Percentiles rank a stretch among this genome's conserved stretches.
Conservation (phyloP, 192 early-diverging fungal genomes). For the Coemansia sp. region DNA sequence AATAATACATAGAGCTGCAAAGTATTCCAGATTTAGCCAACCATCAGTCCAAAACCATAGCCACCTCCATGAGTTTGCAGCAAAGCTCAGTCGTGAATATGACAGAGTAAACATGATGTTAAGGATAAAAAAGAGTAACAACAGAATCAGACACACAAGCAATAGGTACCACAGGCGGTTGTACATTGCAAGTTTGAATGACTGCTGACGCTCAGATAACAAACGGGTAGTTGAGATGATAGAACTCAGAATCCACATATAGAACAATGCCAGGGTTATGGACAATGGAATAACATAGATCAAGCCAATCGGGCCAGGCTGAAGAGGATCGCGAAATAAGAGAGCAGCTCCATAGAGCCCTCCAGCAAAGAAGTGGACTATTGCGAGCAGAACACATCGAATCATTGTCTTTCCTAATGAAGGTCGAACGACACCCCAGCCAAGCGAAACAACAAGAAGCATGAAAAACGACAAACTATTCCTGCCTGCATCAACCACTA, state of each 20-base stretch:
- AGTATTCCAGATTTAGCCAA: conserved; percentile 88
- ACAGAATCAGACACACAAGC: conserved; percentile 67
- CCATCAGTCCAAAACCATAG: conserved; percentile 93
- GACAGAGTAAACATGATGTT: conserved; percentile 77
- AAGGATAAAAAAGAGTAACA: conserved; percentile 77
- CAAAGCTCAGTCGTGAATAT: conserved; percentile 63
- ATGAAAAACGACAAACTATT: conserved; percentile 96
- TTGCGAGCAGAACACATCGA: conserved; percentile 71
- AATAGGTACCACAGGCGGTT: conserved; percentile 77
- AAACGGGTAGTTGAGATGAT: conserved; percentile 74
- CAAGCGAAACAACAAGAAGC: conserved; percentile 91
- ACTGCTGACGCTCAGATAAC: conserved; percentile 77
- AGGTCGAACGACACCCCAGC: conserved; percentile 94
- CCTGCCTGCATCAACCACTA: conserved; percentile 82
- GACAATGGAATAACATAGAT: conserved; percentile 86
- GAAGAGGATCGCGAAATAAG: conserved; percentile 68
- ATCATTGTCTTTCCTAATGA: conserved; percentile 89
- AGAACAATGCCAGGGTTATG: conserved; percentile 87
- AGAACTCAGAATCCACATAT: conserved; percentile 89
- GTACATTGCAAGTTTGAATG: conserved; percentile 92
- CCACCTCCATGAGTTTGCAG: conserved; percentile 76
- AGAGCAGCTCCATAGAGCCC: conserved; percentile 83
- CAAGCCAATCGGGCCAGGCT: conserved; percentile 62
- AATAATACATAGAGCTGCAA: conserved; percentile 75
- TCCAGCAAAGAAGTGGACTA: conserved; percentile 83